These are phyloP conservation scores for Plasmodium gallinaceum DNA, from an alignment of 169 alveolate genomes.

Conservation along the genomic window DNA sequence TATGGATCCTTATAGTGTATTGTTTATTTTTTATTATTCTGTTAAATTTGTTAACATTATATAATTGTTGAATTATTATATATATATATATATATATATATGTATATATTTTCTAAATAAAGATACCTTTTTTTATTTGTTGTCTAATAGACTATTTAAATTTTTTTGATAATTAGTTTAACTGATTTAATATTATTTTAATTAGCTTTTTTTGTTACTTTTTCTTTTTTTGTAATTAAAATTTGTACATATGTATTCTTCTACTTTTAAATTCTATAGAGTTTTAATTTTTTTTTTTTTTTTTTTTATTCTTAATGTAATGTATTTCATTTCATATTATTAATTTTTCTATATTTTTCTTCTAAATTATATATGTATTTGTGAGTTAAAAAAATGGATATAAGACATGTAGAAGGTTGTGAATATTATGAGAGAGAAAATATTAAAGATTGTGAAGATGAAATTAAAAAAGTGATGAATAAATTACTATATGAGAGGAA, in stretches of 20 bases:
- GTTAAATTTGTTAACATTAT: no score
- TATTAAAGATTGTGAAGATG: conserved; percentile 22
- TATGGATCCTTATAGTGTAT: no score
- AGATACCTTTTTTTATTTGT: no score
- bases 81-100: no score
- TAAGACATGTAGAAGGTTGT: conserved; percentile 51
- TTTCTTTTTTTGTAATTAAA: neutral
- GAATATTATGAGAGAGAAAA: conserved; percentile 33
- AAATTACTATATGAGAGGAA: conserved; percentile 47
- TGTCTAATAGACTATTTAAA: no score
- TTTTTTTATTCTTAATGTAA: neutral
- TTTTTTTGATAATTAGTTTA: no score
- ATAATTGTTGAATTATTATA: no score
- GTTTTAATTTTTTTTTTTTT: neutral
- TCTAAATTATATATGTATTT: neutral
- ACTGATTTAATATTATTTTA: neutral
- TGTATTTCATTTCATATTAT: neutral
- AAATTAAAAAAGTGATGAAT: conserved; percentile 38
- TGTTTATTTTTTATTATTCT: no score
- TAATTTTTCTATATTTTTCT: neutral
- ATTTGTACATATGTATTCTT: neutral
- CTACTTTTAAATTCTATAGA: neutral
- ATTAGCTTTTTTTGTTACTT: neutral
- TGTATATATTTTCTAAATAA: no score
- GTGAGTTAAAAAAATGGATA: conserved; percentile 26